Conservation (phyloP, 371 early-diverging fungal genomes). For the Apophysomyces ossiformis region DNA sequence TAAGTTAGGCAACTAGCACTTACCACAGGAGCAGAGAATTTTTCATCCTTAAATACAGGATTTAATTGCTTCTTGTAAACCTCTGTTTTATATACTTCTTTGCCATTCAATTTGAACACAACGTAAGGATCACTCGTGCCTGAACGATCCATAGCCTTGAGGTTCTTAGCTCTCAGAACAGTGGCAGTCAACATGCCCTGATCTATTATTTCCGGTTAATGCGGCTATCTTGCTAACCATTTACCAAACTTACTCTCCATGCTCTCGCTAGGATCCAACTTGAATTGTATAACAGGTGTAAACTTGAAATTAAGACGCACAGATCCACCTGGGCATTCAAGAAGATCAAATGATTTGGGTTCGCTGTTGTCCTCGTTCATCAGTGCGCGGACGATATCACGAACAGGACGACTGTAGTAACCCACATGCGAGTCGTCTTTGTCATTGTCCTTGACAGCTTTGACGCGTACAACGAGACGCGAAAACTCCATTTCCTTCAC, state of each 20-base stretch:
- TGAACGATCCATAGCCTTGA: conserved; percentile 44
- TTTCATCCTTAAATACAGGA: conserved; percentile 75
- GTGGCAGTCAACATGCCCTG: conserved; percentile 37
- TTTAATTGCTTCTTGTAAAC: conserved; percentile 76
- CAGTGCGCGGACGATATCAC: conserved; percentile 21
- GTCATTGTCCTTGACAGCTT: conserved; percentile 23
- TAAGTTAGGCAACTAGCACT: conserved; percentile 26
- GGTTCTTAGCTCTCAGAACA: conserved; percentile 37
- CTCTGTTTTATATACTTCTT: conserved; percentile 76
- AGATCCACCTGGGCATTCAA: conserved; percentile 21
- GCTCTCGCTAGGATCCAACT: conserved; percentile 37
- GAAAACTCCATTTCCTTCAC: conserved; percentile 43
- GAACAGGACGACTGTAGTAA: conserved; percentile 25
- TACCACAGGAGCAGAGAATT: conserved; percentile 63
- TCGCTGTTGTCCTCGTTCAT: conserved; percentile 9
- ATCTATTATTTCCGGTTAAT: conserved; percentile 16
- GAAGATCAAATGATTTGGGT: conserved; percentile 14
- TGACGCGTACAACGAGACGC: conserved; percentile 25
- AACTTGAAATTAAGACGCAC: conserved; percentile 32
- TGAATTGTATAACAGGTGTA: conserved; percentile 31
- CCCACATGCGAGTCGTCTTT: conserved; percentile 24
- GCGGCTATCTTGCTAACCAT: not conserved
- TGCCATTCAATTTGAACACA: conserved; percentile 67
- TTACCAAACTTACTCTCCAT: conserved; percentile 34
- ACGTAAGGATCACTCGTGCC: conserved; percentile 83